Evolutionary conservation across 345 rosid species (phyloP).

Genomic region (Nephelium lappaceum): DNA sequence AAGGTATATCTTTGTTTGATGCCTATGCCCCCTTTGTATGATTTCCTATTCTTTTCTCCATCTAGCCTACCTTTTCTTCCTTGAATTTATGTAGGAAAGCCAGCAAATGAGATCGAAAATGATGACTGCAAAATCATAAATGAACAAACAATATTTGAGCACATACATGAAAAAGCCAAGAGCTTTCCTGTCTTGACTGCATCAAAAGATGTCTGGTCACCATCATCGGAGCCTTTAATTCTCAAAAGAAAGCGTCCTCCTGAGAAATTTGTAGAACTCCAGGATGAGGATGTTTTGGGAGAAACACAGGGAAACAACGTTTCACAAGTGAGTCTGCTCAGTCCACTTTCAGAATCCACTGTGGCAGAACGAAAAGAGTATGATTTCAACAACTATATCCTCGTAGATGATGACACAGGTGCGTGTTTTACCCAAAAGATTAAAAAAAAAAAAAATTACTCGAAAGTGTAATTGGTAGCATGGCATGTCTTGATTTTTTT

Average conservation of each 20-base stretch:
- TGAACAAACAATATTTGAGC: conserved; percentile 69
- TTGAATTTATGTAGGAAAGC: conserved; percentile 40
- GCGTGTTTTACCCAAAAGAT: conserved; percentile 10
- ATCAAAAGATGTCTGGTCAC: conserved; percentile 37
- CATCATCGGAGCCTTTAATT: conserved; percentile 40
- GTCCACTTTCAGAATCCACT: conserved; percentile 26
- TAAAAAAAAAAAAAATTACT: not conserved
- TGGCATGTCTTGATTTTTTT: not conserved
- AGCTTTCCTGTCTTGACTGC: conserved; percentile 53
- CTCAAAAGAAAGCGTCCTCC: conserved; percentile 51
- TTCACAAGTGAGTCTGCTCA: conserved; percentile 33
- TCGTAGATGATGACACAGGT: conserved; percentile 44
- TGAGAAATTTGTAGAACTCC: conserved; percentile 41
- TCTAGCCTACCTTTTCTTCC: conserved; percentile 16
- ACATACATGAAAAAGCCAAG: conserved; percentile 84
- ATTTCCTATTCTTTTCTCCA: conserved; percentile 12
- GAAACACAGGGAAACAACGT: conserved; percentile 27
- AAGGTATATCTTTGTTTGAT: conserved; percentile 46
- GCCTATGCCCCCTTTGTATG: not conserved
- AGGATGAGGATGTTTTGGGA: conserved; percentile 29
- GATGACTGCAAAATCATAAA: conserved; percentile 56
- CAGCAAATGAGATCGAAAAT: conserved; percentile 38
- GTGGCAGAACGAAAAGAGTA: conserved; percentile 23
- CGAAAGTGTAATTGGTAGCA: conserved; percentile 1
- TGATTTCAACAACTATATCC: conserved; percentile 24